These are phyloP conservation scores for Cryptosporidium muris DNA, from an alignment of 169 alveolate genomes.

Conservation along the genomic window DNA sequence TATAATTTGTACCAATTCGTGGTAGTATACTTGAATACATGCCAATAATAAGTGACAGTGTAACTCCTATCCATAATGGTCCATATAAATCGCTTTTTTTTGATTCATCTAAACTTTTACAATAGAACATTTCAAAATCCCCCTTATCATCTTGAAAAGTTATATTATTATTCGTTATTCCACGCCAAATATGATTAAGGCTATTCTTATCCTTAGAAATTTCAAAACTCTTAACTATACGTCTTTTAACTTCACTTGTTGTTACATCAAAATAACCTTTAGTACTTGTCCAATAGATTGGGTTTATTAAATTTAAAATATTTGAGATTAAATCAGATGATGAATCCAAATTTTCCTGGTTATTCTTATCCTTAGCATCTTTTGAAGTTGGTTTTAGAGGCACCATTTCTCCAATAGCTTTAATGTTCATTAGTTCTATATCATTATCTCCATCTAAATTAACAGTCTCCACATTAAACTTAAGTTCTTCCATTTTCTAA, in stretches of 20 bases:
- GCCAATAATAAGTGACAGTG: conserved; percentile 47
- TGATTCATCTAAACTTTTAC: conserved; percentile 43
- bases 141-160: conserved; percentile 17
- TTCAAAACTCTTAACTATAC: conserved; percentile 3
- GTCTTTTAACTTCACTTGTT: conserved; percentile 42
- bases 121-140: conserved; percentile 36
- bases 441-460: conserved; percentile 59
- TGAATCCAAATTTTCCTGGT: conserved; percentile 10
- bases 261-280: conserved; percentile 66
- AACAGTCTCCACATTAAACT: conserved; percentile 62
- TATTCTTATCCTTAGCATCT: not conserved
- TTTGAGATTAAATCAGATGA: not conserved
- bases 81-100: conserved; percentile 58
- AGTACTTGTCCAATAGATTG: conserved; percentile 18
- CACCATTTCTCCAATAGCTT: conserved; percentile 3
- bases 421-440: conserved; percentile 18
- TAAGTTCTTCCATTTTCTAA: conserved; percentile 34
- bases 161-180: conserved; percentile 9
- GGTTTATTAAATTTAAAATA: conserved; percentile 21
- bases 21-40: conserved; percentile 45
- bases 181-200: conserved; percentile 5
- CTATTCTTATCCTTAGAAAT: conserved; percentile 15
- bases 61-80: conserved; percentile 36
- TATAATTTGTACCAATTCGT: conserved; percentile 30
- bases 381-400: conserved; percentile 3